Evolutionary conservation across 345 rosid species (phyloP), one percentile per base, ranked within the genome.

Genomic region (Rhodomyrtus tomentosa): DNA sequence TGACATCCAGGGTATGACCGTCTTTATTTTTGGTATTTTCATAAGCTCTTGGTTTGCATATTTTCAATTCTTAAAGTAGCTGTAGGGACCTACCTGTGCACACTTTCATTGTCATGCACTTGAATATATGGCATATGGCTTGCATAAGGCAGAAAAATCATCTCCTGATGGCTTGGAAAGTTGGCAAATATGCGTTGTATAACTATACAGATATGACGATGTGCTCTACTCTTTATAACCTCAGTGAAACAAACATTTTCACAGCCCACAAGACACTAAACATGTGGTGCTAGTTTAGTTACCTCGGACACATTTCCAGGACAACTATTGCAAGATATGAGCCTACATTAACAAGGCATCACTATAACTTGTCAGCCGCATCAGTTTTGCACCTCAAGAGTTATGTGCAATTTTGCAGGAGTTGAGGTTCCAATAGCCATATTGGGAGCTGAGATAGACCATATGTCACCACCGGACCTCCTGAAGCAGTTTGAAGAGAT

Each of bases 401-500:
- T 27, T 20, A 2, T 50, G 1, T 81, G 55, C 82, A 50, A 50
- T 2, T 81, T 53, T 9, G 82, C 74, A 58, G 50, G 51, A 42
- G 59, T 56, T 40, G 22, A 56, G 36, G 29, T 36, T 22, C 83
- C 83, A 50, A 81, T 53, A 50, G 45, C 83, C 42, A 81, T 81
- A 49, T 58, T 93, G 48, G 96, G 95, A 86, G 96, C 95, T 68
- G 94, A 91, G 81, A 25, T 85, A 16, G 98, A 93, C 87, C 83
- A 52, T 0, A 10, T 81, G 1, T 84, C 90, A 1, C 95, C 98
- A 29, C 93, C 92, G 1, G 86, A 83, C 76, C 92, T 92, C 42
- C 50, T 92, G 83, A 91, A 88, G 79, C 89, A 92, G 79, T 93
- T 92, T 85, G 91, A 90, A 82, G 88, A 89, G 84, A 50, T 90